Conservation (phyloP, 2,329 filamentous ascomycete species). For the Colletotrichum somersetense region DNA sequence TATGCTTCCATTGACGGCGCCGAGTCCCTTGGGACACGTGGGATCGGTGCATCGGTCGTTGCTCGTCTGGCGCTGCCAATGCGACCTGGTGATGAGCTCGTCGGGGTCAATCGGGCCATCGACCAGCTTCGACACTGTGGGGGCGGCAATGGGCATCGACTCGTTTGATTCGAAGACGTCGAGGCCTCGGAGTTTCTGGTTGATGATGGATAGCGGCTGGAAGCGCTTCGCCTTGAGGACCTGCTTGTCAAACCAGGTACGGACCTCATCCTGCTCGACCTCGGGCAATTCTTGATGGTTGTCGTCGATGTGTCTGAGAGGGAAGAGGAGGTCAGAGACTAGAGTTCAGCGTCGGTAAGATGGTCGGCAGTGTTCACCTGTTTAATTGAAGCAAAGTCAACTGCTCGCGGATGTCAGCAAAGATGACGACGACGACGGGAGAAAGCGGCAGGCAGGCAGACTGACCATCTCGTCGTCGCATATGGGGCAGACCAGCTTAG, state of each 20-base stretch:
- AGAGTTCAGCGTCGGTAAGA: constrained; percentile 25
- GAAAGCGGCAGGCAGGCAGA: constrained; percentile 12
- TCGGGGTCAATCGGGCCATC: constrained; percentile 78
- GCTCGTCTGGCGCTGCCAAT: constrained; percentile 85
- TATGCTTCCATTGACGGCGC: constrained; percentile 83
- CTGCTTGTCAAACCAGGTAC: constrained; percentile 96
- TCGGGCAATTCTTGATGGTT: constrained; percentile 90
- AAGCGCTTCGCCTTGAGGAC: constrained; percentile 94
- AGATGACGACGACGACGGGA: neutral
- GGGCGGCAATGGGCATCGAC: constrained; percentile 56
- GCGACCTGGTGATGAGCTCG: constrained; percentile 85
- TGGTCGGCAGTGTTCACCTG: constrained; percentile 58
- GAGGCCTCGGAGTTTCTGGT: constrained; percentile 92
- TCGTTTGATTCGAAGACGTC: constrained; percentile 96
- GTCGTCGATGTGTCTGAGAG: constrained; percentile 78
- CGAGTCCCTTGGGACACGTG: constrained; percentile 83
- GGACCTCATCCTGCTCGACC: constrained; percentile 91
- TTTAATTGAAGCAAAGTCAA: constrained; percentile 94
- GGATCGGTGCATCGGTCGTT: constrained; percentile 90
- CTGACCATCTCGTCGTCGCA: constrained; percentile 97
- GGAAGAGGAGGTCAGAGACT: constrained; percentile 23
- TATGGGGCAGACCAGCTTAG: constrained; percentile 91
- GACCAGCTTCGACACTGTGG: constrained; percentile 54
- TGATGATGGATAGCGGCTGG: constrained; percentile 89
- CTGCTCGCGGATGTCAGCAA: constrained; percentile 59